Conservation (phyloP, 805 yeast species). For the Suhomyces sp. region DNA sequence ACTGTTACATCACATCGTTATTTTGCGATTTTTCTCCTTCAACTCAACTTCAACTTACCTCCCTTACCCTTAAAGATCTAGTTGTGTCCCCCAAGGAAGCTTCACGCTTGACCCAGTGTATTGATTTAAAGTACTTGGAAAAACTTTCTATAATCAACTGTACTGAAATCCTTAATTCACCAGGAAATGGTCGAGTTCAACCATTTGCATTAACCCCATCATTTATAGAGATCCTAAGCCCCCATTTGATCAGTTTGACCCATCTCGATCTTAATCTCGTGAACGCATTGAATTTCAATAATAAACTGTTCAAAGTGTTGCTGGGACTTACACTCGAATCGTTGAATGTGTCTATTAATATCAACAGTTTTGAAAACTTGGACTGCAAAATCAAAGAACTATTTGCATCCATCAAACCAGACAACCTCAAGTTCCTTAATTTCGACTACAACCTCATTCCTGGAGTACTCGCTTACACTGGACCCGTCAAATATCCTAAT, state of each 20-base stretch:
- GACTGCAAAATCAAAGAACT: not conserved
- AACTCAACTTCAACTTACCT: not conserved
- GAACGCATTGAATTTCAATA: slow-evolving; percentile 3
- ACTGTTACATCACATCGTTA: not conserved
- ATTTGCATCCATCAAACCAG: slow-evolving; percentile 2
- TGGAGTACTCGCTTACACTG: too few species aligned
- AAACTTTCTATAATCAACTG: slow-evolving; percentile 4
- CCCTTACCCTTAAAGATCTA: slow-evolving; percentile 3
- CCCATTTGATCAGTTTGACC: not conserved
- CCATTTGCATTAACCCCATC: not conserved
- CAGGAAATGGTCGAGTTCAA: not conserved
- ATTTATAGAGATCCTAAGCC: not conserved
- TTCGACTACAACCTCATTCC: slow-evolving; percentile 2
- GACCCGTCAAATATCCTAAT: not conserved
- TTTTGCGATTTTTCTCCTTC: not conserved
- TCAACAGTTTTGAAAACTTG: slow-evolving; percentile 5
- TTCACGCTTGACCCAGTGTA: not conserved
- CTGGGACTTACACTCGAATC: not conserved
- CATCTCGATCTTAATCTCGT: slow-evolving; percentile 1
- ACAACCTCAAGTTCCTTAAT: slow-evolving; percentile 2
- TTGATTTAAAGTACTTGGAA: not conserved
- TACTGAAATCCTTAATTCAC: not conserved
- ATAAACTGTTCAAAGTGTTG: slow-evolving; percentile 1
- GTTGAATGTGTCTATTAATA: slow-evolving; percentile 4
- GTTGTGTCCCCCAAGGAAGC: slow-evolving; percentile 3